A percentile compares a stretch with the other conserved stretches of the same genome.
These are phyloP conservation scores for Penicillium roqueforti DNA, from an alignment of 495 filamentous ascomycete species.

Conservation along the genomic window DNA sequence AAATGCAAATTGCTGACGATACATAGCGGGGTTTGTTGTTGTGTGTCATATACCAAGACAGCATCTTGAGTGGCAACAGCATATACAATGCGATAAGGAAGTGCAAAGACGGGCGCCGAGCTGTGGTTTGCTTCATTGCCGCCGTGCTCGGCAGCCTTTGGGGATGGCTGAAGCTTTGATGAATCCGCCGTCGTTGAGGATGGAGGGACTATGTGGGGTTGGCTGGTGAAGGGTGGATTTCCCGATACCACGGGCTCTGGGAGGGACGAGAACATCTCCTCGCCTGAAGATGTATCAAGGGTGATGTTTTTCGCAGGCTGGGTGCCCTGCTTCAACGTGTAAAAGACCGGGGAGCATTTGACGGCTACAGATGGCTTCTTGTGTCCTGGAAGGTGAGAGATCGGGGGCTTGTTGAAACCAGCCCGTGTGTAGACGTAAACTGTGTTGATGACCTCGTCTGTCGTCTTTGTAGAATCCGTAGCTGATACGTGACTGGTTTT, in stretches of 20 bases:
- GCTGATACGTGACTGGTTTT: slow-evolving; percentile 70
- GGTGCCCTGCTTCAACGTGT: slow-evolving; percentile 66
- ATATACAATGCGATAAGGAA: slow-evolving; percentile 93
- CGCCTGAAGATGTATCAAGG: slow-evolving; percentile 84
- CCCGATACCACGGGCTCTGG: slow-evolving; percentile 74
- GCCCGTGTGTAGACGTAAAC: slow-evolving; percentile 98
- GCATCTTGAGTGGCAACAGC: slow-evolving; percentile 97
- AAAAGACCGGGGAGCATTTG: slow-evolving; percentile 86
- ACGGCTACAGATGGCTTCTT: slow-evolving; percentile 98
- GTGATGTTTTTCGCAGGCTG: slow-evolving; percentile 82
- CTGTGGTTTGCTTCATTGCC: slow-evolving; percentile 46
- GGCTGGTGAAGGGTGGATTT: slow-evolving; percentile 46
- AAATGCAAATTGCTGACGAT: slow-evolving; percentile 95
- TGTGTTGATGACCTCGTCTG: slow-evolving; percentile 89
- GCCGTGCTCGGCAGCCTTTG: slow-evolving; percentile 53
- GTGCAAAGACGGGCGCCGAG: slow-evolving; percentile 65
- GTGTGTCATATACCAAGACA: slow-evolving; percentile 94
- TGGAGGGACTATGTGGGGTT: slow-evolving; percentile 75
- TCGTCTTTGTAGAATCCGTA: slow-evolving; percentile 63
- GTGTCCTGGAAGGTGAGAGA: slow-evolving; percentile 95
- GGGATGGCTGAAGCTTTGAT: slow-evolving; percentile 46
- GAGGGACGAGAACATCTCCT: slow-evolving; percentile 75
- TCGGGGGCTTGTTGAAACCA: slow-evolving; percentile 93
- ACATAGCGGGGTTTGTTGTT: slow-evolving; percentile 88
- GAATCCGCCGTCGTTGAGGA: slow-evolving; percentile 48